phyloP scores from a whole-genome alignment of 345 rosid species.

The Arabidopsis suecica region DNA sequence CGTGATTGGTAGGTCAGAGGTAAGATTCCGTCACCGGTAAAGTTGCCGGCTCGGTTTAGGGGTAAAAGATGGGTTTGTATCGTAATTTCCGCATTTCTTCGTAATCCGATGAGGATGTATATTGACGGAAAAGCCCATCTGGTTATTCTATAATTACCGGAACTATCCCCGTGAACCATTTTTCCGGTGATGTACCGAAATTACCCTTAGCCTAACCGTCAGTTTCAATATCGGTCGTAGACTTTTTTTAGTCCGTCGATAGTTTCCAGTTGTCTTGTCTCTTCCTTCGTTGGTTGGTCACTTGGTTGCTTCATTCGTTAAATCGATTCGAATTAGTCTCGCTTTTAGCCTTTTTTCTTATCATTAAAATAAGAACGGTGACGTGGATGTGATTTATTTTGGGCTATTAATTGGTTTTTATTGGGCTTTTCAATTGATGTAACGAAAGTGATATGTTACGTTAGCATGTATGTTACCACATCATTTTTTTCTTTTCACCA shows the following conservation, averaged over 20 bases:
- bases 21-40: slow-evolving; percentile 60
- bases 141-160: slow-evolving; percentile 42
- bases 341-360: not conserved
- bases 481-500: not conserved
- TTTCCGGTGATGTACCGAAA: slow-evolving; percentile 41
- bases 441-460: not conserved
- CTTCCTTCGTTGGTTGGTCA: no score
- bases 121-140: slow-evolving; percentile 56
- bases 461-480: not conserved
- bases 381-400: slow-evolving; percentile 14
- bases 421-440: not conserved
- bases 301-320: slow-evolving; percentile 15
- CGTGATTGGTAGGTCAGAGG: slow-evolving; percentile 45
- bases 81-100: slow-evolving; percentile 29
- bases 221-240: slow-evolving; percentile 24
- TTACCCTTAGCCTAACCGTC: slow-evolving; percentile 37
- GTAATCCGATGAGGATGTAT: slow-evolving; percentile 31
- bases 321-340: slow-evolving; percentile 6
- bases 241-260: slow-evolving; percentile 24
- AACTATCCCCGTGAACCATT: slow-evolving; percentile 23
- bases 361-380: not conserved
- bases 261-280: not conserved
- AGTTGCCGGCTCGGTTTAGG: slow-evolving; percentile 53
- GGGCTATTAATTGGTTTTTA: not conserved
- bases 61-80: slow-evolving; percentile 22